These are phyloP conservation scores for Globisporangium mamillatum DNA, from an alignment of 352 stramenopile genomes.

Conservation along the genomic window DNA sequence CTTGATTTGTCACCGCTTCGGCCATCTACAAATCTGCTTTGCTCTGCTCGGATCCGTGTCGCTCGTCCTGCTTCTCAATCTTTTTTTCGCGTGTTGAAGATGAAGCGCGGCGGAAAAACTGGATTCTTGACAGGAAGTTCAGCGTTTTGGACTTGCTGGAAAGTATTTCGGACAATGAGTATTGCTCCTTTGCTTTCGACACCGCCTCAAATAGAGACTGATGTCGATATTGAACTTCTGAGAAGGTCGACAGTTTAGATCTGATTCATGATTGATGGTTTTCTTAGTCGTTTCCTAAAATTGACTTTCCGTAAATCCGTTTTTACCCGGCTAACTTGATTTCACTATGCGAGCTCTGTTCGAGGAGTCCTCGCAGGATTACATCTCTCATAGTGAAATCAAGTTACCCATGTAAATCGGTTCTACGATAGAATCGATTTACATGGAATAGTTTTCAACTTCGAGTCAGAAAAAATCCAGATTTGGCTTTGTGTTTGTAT, in stretches of 20 bases:
- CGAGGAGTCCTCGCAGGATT: no score
- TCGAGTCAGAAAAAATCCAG: background rate
- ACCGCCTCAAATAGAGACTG: no score
- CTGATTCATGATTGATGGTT: no score
- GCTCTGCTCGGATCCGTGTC: background rate
- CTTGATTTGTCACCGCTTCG: background rate
- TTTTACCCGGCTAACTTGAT: no score
- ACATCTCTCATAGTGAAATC: no score
- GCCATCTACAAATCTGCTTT: background rate
- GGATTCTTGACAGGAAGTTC: background rate
- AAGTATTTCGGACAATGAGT: background rate
- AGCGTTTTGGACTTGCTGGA: background rate
- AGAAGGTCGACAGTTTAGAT: no score
- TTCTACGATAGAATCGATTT: background rate
- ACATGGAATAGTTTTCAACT: background rate
- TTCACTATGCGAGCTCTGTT: no score
- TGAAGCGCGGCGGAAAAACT: background rate
- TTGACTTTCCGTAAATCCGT: no score
- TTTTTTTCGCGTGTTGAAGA: slow-evolving; percentile 13
- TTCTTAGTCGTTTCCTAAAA: no score
- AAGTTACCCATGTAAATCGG: no score
- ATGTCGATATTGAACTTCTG: no score
- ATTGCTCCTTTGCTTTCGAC: no score
- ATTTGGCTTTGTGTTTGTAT: background rate
- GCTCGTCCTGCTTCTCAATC: background rate